A percentile compares a stretch with the other conserved stretches of the same genome.
Conservation (phyloP, 192 early-diverging fungal species). For the Paraglomus occultum region DNA sequence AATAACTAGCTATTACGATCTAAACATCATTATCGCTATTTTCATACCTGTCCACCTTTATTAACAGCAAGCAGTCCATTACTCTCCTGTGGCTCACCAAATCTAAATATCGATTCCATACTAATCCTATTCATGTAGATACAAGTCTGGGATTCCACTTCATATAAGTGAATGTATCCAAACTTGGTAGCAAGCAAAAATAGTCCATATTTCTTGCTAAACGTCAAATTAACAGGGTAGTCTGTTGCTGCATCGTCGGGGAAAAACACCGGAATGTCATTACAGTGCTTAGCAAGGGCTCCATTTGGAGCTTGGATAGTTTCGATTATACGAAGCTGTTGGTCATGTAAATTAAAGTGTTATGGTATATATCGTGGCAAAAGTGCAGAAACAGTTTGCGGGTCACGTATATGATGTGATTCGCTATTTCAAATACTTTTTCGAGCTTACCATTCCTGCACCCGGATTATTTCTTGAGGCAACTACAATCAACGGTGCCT, state of each 20-base stretch:
- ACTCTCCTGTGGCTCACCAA: conserved; percentile 80
- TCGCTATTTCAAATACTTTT: conserved; percentile 4
- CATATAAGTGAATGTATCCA: conserved; percentile 97
- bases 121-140: conserved; percentile 98
- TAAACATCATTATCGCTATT: neutral
- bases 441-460: conserved; percentile 65
- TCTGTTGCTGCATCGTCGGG: conserved; percentile 93
- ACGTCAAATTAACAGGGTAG: conserved; percentile 97
- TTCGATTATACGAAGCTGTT: conserved; percentile 90
- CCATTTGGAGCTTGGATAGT: conserved; percentile 95
- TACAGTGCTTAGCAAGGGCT: conserved; percentile 82
- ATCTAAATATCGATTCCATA: conserved; percentile 98
- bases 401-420: neutral
- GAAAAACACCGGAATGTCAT: conserved; percentile 81
- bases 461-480: conserved; percentile 76
- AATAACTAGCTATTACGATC: conserved; percentile 6
- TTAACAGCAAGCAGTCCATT: conserved; percentile 95
- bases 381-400: neutral
- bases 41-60: conserved; percentile 81
- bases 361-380: neutral
- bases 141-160: conserved; percentile 90
- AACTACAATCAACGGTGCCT: conserved; percentile 89
- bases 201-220: conserved; percentile 90
- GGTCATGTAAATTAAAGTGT: neutral
- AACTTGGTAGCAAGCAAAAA: conserved; percentile 97